These are phyloP conservation scores for Pestalotiopsis sp. DNA, from an alignment of 2,329 filamentous ascomycete genomes.

Conservation along the genomic window DNA sequence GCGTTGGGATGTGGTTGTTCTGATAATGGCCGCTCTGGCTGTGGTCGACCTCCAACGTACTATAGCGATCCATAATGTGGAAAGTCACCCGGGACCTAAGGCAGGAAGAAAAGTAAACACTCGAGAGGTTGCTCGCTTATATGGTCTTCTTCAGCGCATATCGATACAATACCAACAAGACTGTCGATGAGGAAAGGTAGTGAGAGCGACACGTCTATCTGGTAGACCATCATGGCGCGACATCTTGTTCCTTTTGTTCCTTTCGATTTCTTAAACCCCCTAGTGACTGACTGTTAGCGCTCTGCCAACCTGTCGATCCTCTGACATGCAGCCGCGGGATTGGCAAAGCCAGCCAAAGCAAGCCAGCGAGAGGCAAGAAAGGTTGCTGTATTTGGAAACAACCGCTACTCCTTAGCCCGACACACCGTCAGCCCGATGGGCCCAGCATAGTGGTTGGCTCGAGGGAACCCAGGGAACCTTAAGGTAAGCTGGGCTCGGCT, in stretches of 20 bases:
- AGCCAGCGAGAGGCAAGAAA: no score
- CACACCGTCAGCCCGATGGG: not conserved
- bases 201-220: not conserved
- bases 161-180: not conserved
- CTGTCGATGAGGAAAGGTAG: not conserved
- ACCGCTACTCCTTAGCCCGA: not conserved
- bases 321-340: not conserved
- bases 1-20: not conserved
- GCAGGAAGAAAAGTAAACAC: not conserved
- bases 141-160: not conserved
- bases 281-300: not conserved
- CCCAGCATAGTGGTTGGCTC: not conserved
- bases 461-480: not conserved
- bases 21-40: not conserved
- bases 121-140: not conserved
- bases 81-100: not conserved
- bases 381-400: not conserved
- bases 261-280: not conserved
- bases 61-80: conserved; percentile 1
- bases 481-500: no score
- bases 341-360: not conserved
- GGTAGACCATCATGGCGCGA: not conserved
- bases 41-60: conserved; percentile 4
- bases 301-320: not conserved
- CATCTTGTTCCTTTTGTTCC: not conserved